A percentile compares a stretch with the other conserved stretches of the same genome.
These are phyloP conservation scores for Hibiscus mutabilis DNA, from an alignment of 345 rosid genomes.

Conservation along the genomic window DNA sequence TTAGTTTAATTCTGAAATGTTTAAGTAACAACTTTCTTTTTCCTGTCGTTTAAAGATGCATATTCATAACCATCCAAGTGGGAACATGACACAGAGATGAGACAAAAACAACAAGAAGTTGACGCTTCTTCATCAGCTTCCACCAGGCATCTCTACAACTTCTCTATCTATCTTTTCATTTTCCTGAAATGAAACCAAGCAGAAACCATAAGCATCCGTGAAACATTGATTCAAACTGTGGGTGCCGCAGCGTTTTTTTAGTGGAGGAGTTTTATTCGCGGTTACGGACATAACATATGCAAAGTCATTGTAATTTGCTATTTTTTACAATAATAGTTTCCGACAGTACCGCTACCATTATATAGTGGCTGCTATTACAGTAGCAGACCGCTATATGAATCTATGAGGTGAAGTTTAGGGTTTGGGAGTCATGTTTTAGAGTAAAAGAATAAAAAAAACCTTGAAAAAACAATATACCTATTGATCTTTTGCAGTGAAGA, in stretches of 20 bases:
- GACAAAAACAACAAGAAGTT: constrained; percentile 8
- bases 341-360: too few relatives aligned
- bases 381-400: too few relatives aligned
- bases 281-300: too few relatives aligned
- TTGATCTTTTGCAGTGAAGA: constrained; percentile 56
- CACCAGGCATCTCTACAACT: background rate
- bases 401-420: background rate
- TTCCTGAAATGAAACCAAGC: constrained; percentile 17
- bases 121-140: constrained; percentile 5
- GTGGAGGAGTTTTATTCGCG: too few relatives aligned
- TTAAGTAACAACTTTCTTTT: too few relatives aligned
- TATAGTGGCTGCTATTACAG: too few relatives aligned
- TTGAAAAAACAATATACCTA: constrained; percentile 3
- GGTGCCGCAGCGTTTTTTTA: too few relatives aligned
- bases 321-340: too few relatives aligned
- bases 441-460: background rate
- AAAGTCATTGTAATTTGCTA: too few relatives aligned
- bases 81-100: constrained; percentile 9
- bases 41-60: too few relatives aligned
- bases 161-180: constrained; percentile 13
- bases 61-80: background rate
- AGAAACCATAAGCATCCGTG: background rate
- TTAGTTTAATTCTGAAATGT: too few relatives aligned
- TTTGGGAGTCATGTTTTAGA: background rate
- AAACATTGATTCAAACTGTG: background rate